Evolutionary conservation across 1,284 basidiomycete species (phyloP), one percentile per base, ranked within the genome.

Genomic region (Rhodotorula sp.): DNA sequence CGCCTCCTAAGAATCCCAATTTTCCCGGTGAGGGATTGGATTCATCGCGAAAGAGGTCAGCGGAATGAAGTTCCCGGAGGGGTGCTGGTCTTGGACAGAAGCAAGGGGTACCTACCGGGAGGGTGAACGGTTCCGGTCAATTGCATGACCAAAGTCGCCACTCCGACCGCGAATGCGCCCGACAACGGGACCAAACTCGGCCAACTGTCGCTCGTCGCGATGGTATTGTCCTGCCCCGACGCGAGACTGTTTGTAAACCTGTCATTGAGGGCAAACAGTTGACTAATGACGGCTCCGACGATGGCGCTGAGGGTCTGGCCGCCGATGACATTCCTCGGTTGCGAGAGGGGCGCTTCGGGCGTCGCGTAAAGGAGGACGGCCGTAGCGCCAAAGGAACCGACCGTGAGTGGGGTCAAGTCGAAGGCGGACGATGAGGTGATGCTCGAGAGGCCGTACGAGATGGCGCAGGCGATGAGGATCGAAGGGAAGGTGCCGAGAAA

Each of bases 41-140:
- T 7, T 24, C n/a, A 17, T 26, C 6, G 29, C 15, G 22, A 18
- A 14, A 3, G 59, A 49, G 17, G 26, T 22, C 22, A 22, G n/a
- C 51, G 51, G 51, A 17, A 54, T 14, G n/a, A 54, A 14, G 7
- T 12, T 15, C 6, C 26, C 51, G 2, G 53, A 7, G 53, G 53
- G 53, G 8, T 4, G 7, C 29, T 26, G 53, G 37, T 10, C 6
- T 37, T n/a, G n/a, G n/a, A n/a, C 37, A 6, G 20, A n/a, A 10
- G n/a, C 1, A 5, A 30, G 20, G n/a, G 30, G 29, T 20, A 4
- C 20, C 10, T 24, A 69, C 67, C 71, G 10, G 71, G 71, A 4
- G 73, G 73, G 63, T 75, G 73, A 4, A 75, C 48, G 1, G 73
- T 75, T 10, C 68, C 68, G 10, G 73, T 73, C 20, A 75, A 1